Evolutionary conservation across 2,329 filamentous ascomycete genomes (phyloP), one percentile per base, ranked within the genome.

Genomic region (Nannizzia gypsea): DNA sequence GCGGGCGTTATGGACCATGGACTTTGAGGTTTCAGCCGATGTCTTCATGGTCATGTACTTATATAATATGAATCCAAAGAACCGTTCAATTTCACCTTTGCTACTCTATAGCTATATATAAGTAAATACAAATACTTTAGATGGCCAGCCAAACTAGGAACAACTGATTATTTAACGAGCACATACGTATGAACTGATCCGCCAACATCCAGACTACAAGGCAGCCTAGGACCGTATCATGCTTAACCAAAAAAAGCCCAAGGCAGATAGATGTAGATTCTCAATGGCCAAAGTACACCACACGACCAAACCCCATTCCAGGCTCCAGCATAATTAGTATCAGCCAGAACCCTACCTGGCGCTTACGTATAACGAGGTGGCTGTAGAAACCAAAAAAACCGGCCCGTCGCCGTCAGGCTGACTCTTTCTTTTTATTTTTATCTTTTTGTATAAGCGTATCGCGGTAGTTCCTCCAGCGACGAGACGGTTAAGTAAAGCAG

Each of bases 31-130:
- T 50, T 24, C 31, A 11, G 50, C 50, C 50, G 8, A 26, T 6
- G 50, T 34, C 50, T 31, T 54, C 28, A 36, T 20, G 50, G 50
- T 17, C 28, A 20, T 54, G 50, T 54, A 54, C 28, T 54, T 54
- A 34, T 54, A 54, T 54, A 54, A 54, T 54, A 54, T 26, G 50
- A 54, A 54, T 54, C 31, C 50, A 13, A 36, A 34, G 24, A 50
- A 50, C 20, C n/a, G 24, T 36, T 42, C 48, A 28, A 52, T 31
- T 11, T 13, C 8, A 48, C 44, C 17, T 26, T 48, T 22, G 17
- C n/a, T n/a, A n/a, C n/a, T n/a, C n/a, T n/a, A n/a, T n/a, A n/a
- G n/a, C n/a, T n/a, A n/a, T n/a, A n/a, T n/a, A n/a, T n/a, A n/a
- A n/a, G n/a, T n/a, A n/a, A n/a, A n/a, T n/a, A n/a, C n/a, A n/a